These are phyloP conservation scores for Daldinia concentrica DNA, from an alignment of 495 filamentous ascomycete genomes.

Conservation along the genomic window DNA sequence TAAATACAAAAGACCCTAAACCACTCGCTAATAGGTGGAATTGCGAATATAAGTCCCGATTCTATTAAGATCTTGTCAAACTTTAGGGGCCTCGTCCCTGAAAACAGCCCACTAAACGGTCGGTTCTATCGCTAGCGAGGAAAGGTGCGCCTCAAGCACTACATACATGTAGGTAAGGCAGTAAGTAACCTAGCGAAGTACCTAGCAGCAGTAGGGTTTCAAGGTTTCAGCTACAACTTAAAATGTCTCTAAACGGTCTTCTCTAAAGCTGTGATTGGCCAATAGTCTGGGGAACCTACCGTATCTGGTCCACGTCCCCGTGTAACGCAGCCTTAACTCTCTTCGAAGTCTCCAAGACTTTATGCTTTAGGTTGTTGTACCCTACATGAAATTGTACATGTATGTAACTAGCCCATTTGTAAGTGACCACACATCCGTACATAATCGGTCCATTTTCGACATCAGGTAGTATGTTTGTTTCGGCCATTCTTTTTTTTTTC, in stretches of 20 bases:
- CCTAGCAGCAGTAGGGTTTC: constrained; percentile 2
- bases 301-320: constrained; percentile 19
- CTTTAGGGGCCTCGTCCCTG: constrained; percentile 14
- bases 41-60: constrained; percentile 13
- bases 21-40: constrained; percentile 4
- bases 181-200: not conserved
- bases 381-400: not conserved
- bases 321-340: constrained; percentile 28
- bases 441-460: not conserved
- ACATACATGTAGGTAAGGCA: not conserved
- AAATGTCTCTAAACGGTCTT: not conserved
- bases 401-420: not conserved
- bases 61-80: not conserved
- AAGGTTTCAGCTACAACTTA: constrained; percentile 24
- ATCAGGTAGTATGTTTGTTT: not conserved
- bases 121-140: constrained; percentile 3
- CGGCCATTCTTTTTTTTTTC: not conserved
- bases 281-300: constrained; percentile 9
- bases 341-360: constrained; percentile 26
- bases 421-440: not conserved
- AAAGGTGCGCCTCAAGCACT: not conserved
- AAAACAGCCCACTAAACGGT: constrained; percentile 1
- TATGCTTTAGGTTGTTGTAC: constrained; percentile 7
- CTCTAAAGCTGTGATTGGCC: constrained; percentile 15
- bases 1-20: not conserved